phyloP scores from a whole-genome alignment of 768 basidiomycete genomes.

The Arthromyces matolae region DNA sequence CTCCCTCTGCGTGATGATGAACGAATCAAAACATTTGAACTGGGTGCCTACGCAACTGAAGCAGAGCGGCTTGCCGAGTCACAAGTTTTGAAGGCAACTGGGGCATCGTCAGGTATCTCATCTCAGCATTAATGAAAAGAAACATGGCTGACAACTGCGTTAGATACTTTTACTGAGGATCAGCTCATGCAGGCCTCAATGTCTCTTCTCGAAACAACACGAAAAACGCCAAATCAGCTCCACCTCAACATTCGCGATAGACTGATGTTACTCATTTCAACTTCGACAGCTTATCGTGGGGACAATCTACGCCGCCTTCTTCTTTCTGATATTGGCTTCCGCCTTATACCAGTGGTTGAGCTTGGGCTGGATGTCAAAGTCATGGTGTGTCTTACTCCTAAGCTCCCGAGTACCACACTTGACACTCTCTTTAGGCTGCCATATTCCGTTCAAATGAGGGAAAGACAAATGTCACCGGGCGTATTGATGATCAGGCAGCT shows the following conservation, averaged over 20 bases:
- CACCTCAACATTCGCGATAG: background rate
- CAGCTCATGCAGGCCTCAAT: background rate
- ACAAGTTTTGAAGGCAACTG: background rate
- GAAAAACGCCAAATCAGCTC: background rate
- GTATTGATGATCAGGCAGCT: background rate
- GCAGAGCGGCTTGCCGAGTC: background rate
- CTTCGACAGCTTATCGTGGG: background rate
- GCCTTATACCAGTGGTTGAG: background rate
- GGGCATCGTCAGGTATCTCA: background rate
- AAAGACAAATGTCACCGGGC: background rate
- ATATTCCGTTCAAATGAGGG: background rate
- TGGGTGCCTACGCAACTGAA: background rate
- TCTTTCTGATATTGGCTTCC: background rate
- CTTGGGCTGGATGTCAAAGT: conserved; percentile 1
- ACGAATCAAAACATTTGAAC: background rate
- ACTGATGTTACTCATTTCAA: background rate
- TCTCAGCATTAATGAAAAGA: background rate
- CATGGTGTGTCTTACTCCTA: too few species aligned
- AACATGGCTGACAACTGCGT: too few species aligned
- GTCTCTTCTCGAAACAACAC: background rate
- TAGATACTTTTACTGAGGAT: background rate
- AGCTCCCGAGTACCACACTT: too few species aligned
- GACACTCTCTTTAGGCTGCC: too few species aligned
- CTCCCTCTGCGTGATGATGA: background rate
- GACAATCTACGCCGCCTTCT: background rate